These are phyloP conservation scores for Diaporthe vexans DNA, from an alignment of 2,329 filamentous ascomycete species.

Conservation along the genomic window DNA sequence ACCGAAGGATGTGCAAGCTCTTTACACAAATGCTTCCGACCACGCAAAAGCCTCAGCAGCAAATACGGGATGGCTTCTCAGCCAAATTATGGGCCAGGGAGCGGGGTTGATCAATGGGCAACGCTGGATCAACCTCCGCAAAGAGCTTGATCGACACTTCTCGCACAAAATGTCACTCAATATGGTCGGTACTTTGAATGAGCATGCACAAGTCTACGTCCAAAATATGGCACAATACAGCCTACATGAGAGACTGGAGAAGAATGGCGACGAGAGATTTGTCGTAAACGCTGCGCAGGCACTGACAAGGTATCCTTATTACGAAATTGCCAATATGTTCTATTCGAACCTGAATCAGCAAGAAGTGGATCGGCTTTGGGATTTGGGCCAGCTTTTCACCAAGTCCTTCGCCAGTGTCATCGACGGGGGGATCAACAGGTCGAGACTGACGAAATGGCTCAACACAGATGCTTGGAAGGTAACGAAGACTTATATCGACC, in stretches of 20 bases:
- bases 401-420: constrained; percentile 14
- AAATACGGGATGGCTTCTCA: constrained; percentile 5
- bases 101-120: constrained; percentile 15
- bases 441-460: constrained; percentile 1
- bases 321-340: constrained; percentile 10
- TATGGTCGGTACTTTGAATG: constrained; percentile 10
- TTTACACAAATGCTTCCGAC: constrained; percentile 2
- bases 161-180: neutral
- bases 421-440: constrained; percentile 3
- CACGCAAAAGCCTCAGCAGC: constrained; percentile 8
- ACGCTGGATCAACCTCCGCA: constrained; percentile 23
- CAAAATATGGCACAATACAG: neutral
- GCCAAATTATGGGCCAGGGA: constrained; percentile 18
- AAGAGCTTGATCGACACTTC: constrained; percentile 5
- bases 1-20: constrained; percentile 8
- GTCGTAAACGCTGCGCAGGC: constrained; percentile 4
- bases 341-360: constrained; percentile 9
- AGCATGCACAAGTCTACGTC: neutral
- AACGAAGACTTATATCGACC: neutral
- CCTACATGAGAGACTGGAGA: neutral
- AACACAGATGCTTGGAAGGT: constrained; percentile 8
- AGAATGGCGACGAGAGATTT: neutral
- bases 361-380: neutral
- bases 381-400: constrained; percentile 7
- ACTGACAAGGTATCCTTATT: constrained; percentile 11